phyloP scores from a whole-genome alignment of 306 rosid genomes.

The Amphicarpaea edgeworthii region DNA sequence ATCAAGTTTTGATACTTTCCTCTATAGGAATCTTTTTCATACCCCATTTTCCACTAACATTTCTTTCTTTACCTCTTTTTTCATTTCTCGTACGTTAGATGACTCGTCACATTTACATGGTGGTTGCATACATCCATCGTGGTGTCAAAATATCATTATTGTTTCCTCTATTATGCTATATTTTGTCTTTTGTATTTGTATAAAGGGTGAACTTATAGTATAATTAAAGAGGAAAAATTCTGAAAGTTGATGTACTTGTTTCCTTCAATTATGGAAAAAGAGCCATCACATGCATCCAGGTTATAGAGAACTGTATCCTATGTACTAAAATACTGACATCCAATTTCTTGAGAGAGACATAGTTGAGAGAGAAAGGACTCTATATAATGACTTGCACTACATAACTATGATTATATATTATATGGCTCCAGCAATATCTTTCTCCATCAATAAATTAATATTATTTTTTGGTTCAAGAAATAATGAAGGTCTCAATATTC shows the following conservation, averaged over 20 bases:
- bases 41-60: slow-evolving; percentile 8
- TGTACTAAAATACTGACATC: slow-evolving; percentile 40
- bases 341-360: slow-evolving; percentile 23
- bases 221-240: neutral
- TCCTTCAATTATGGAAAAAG: neutral
- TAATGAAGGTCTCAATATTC: neutral
- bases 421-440: neutral
- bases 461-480: neutral
- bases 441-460: neutral
- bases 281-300: slow-evolving; percentile 1
- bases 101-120: neutral
- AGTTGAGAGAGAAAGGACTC: neutral
- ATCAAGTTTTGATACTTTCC: neutral
- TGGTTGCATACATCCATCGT: neutral
- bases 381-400: neutral
- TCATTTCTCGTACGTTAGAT: neutral
- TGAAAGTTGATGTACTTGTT: slow-evolving; percentile 32
- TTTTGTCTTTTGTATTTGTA: neutral
- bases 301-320: slow-evolving; percentile 5
- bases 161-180: neutral
- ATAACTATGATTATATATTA: neutral
- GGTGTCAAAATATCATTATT: neutral
- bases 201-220: neutral
- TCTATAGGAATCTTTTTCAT: neutral
- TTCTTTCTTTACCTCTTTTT: neutral